Evolutionary conservation across 2,329 filamentous ascomycete species (phyloP).

Genomic region (Claviceps sp.): DNA sequence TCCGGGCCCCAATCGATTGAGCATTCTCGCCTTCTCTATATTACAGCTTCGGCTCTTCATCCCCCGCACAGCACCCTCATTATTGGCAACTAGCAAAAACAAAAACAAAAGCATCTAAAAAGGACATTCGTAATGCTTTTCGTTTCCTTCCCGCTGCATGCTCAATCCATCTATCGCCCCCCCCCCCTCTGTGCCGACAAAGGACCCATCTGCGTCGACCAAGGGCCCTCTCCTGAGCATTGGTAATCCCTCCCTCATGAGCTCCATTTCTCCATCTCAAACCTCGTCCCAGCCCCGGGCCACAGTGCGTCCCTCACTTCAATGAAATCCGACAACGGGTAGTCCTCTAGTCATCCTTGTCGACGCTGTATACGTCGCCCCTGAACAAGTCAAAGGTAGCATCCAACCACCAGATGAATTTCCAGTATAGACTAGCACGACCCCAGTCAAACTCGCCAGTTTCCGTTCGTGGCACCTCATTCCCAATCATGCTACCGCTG

Average conservation of each 20-base stretch:
- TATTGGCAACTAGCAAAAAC: not conserved
- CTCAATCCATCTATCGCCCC: not conserved
- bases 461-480: conserved; percentile 59
- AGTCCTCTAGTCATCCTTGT: conserved; percentile 40
- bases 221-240: not conserved
- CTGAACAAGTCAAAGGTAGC: conserved; percentile 43
- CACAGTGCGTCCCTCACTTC: not conserved
- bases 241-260: not conserved
- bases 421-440: conserved; percentile 53
- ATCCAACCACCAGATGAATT: conserved; percentile 50
- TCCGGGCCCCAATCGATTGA: too few relatives aligned
- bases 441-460: conserved; percentile 67
- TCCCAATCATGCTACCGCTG: conserved; percentile 59
- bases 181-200: too few relatives aligned
- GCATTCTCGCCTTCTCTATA: too few relatives aligned
- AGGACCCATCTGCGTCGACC: not conserved
- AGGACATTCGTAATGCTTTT: not conserved
- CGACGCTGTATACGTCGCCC: conserved; percentile 41
- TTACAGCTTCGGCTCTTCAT: too few relatives aligned
- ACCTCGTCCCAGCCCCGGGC: not conserved
- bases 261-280: not conserved
- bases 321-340: not conserved
- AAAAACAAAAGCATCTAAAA: not conserved
- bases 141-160: not conserved
- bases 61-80: too few relatives aligned